A percentile compares a stretch with the other conserved stretches of the same genome.
Evolutionary conservation across 805 yeast species (phyloP).

Genomic region (Ogataea populi-albae): DNA sequence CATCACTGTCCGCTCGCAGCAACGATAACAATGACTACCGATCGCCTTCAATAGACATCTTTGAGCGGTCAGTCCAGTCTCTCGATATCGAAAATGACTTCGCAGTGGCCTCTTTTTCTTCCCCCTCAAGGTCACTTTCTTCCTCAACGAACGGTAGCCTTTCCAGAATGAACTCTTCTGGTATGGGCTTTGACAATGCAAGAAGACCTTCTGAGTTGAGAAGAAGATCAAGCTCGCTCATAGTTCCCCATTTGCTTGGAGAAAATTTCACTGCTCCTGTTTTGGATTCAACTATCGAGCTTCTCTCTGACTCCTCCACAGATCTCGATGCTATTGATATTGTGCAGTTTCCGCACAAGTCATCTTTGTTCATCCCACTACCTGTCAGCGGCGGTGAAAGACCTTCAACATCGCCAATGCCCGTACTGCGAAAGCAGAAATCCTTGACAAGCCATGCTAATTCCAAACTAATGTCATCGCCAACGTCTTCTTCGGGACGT

Average conservation of each 20-base stretch:
- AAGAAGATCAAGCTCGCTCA: slow-evolving; percentile 3
- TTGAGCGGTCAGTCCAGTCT: slow-evolving; percentile 14
- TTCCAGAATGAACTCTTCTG: no score
- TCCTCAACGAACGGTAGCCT: no score
- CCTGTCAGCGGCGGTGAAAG: no score
- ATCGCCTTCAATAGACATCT: slow-evolving; percentile 5
- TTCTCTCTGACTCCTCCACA: slow-evolving; percentile 52
- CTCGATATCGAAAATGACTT: no score
- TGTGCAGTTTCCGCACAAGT: slow-evolving; percentile 38
- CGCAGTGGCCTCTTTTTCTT: no score
- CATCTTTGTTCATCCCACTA: slow-evolving; percentile 5
- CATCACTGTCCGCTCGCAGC: no score
- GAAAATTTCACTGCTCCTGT: slow-evolving; percentile 81
- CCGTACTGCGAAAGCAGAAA: neutral
- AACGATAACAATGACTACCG: no score
- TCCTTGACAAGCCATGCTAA: no score
- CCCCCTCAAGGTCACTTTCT: no score
- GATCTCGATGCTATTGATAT: slow-evolving; percentile 70
- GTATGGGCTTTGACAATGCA: no score
- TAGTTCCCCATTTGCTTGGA: slow-evolving; percentile 32
- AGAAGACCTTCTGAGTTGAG: slow-evolving; percentile 1
- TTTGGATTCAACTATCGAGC: slow-evolving; percentile 70
- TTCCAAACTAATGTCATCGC: no score
- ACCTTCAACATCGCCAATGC: neutral
- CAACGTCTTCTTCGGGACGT: no score